Conservation (phyloP, 495 filamentous ascomycete species). For the Podospora pseudoanserina region DNA sequence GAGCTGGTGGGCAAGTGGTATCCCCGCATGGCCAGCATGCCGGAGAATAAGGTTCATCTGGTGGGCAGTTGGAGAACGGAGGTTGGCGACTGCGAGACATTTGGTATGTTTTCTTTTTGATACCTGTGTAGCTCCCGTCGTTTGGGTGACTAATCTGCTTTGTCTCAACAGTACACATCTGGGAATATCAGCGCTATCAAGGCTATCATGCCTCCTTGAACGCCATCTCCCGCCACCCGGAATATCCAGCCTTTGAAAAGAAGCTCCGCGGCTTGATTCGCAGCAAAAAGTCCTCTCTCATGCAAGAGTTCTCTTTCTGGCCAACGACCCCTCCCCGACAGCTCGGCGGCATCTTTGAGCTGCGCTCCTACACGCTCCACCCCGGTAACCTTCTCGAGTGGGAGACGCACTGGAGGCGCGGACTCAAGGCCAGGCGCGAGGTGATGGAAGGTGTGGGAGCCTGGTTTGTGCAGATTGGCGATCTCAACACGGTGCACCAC, state of each 20-base stretch:
- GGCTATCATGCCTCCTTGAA: conserved; percentile 92
- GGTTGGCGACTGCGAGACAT: conserved; percentile 96
- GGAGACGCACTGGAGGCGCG: conserved; percentile 97
- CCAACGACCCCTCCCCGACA: conserved; percentile 86
- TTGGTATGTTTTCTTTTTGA: conserved; percentile 60
- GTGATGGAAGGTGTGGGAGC: conserved; percentile 99
- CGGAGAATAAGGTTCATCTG: conserved; percentile 88
- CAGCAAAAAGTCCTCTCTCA: conserved; percentile 81
- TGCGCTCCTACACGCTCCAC: conserved; percentile 94
- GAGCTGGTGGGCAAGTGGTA: conserved; percentile 91
- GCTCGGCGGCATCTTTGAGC: conserved; percentile 90
- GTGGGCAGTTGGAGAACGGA: conserved; percentile 99
- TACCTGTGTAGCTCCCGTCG: background rate
- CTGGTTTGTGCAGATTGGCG: conserved; percentile 98
- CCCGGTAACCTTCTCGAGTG: conserved; percentile 95
- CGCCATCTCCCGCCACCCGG: conserved; percentile 72
- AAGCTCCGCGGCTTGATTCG: conserved; percentile 78
- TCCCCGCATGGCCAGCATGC: conserved; percentile 72
- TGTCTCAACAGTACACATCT: conserved; percentile 75
- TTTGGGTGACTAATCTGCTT: background rate
- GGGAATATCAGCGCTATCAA: conserved; percentile 97
- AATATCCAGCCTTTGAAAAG: conserved; percentile 74
- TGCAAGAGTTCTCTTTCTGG: conserved; percentile 99
- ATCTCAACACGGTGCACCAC: conserved; percentile 96
- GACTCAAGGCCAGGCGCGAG: conserved; percentile 81